Evolutionary conservation across 176 grass and related monocot genomes (phyloP).

Genomic region (Echinochloa phyllopogon): DNA sequence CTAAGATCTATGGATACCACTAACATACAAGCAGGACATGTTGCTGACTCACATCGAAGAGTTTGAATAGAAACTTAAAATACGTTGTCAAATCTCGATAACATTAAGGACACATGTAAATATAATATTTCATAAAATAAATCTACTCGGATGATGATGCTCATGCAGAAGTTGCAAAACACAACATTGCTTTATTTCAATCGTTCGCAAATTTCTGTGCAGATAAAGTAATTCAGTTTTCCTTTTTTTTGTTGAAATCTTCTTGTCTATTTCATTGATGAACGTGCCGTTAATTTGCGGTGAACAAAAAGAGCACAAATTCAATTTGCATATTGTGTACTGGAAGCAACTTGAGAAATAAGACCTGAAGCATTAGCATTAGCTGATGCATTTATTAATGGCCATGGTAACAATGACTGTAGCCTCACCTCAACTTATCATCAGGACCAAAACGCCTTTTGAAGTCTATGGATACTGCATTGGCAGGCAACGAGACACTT

Average conservation of each 20-base stretch:
- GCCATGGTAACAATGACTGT: constrained; percentile 4
- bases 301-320: neutral
- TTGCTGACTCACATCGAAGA: constrained; percentile 7
- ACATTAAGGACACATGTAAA: neutral
- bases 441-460: constrained; percentile 81
- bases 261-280: neutral
- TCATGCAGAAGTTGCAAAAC: neutral
- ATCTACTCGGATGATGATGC: neutral
- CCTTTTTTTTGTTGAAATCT: neutral
- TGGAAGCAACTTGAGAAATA: constrained; percentile 26
- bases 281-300: neutral
- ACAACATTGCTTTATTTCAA: neutral
- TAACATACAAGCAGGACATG: constrained; percentile 2
- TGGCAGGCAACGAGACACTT: constrained; percentile 72
- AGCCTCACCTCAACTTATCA: constrained; percentile 91
- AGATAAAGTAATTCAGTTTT: neutral
- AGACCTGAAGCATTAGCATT: neutral
- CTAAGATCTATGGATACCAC: constrained; percentile 4
- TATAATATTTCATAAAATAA: neutral
- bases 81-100: constrained; percentile 18
- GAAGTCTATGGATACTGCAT: constrained; percentile 70
- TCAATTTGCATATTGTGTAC: neutral
- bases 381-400: constrained; percentile 9
- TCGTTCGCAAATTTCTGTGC: neutral
- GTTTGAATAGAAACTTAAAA: constrained; percentile 9